Percentiles rank a stretch among this genome's conserved stretches.
These are phyloP conservation scores for Gossypium australe DNA, from an alignment of 345 rosid species.

Conservation along the genomic window DNA sequence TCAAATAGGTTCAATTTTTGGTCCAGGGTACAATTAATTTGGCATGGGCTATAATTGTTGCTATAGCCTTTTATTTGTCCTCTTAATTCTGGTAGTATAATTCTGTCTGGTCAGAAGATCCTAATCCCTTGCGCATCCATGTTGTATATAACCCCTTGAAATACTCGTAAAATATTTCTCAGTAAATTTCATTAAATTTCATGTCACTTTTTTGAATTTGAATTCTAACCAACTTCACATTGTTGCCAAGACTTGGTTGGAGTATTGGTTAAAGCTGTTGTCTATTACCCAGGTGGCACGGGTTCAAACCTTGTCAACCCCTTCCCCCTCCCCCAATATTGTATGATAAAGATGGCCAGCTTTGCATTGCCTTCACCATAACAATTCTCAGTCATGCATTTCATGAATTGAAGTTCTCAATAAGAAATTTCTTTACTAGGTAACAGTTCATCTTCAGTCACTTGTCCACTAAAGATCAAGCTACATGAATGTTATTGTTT, in stretches of 20 bases:
- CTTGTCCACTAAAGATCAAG: not conserved
- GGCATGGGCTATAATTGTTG: no score
- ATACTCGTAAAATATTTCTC: not conserved
- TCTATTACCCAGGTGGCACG: no score
- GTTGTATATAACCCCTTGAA: not conserved
- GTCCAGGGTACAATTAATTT: no score
- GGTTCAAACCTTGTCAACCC: no score
- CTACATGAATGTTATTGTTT: not conserved
- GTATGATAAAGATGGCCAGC: not conserved
- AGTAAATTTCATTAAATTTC: not conserved
- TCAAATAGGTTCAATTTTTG: no score
- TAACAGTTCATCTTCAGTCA: not conserved
- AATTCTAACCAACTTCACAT: not conserved
- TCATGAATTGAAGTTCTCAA: not conserved
- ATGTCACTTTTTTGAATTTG: not conserved
- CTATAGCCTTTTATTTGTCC: not conserved
- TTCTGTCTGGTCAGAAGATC: not conserved
- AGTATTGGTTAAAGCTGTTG: no score
- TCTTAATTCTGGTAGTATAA: not conserved
- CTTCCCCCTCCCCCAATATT: no score
- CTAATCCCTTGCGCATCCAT: not conserved
- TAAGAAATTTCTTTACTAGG: not conserved
- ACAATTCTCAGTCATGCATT: not conserved
- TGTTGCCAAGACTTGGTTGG: no score
- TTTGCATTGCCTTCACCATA: not conserved